Percentiles rank a stretch among this genome's conserved stretches.
These are phyloP conservation scores for Dissophora ornata DNA, from an alignment of 192 early-diverging fungal genomes.

Conservation along the genomic window DNA sequence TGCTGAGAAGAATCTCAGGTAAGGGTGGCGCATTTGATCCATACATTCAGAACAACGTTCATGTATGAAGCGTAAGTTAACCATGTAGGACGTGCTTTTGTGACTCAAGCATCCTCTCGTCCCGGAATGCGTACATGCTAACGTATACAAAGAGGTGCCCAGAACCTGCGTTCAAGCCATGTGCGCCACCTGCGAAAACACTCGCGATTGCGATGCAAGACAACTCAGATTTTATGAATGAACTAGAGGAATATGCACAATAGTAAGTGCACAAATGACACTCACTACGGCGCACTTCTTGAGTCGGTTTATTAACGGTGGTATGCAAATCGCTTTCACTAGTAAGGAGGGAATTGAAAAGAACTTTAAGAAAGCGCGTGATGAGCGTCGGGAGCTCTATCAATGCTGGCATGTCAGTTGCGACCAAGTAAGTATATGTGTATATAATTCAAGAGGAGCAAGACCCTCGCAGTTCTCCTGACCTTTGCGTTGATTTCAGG, in stretches of 20 bases:
- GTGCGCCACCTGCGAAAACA: conserved; percentile 5
- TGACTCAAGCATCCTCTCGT: conserved; percentile 55
- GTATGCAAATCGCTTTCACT: too few relatives aligned
- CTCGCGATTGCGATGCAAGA: conserved; percentile 18
- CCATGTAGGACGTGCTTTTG: too few relatives aligned
- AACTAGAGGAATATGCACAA: conserved; percentile 3
- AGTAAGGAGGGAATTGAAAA: conserved; percentile 7
- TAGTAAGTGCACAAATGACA: too few relatives aligned
- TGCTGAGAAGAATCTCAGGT: conserved; percentile 15
- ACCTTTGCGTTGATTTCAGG: conserved; percentile 6
- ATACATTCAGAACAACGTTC: too few relatives aligned
- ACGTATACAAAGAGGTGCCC: conserved; percentile 29
- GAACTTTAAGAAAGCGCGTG: conserved; percentile 16
- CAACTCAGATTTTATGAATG: conserved; percentile 5
- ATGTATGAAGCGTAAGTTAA: neutral
- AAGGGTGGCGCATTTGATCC: neutral
- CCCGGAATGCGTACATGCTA: conserved; percentile 56
- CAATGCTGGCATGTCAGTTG: conserved; percentile 24
- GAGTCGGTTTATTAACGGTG: too few relatives aligned
- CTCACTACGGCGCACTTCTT: too few relatives aligned
- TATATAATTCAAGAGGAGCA: too few relatives aligned
- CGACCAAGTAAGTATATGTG: conserved; percentile 28
- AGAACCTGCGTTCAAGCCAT: neutral
- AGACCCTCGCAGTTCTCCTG: too few relatives aligned
- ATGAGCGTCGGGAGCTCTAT: conserved; percentile 15